Evolutionary conservation across 345 rosid genomes (phyloP).

Genomic region (Stellera chamaejasme): DNA sequence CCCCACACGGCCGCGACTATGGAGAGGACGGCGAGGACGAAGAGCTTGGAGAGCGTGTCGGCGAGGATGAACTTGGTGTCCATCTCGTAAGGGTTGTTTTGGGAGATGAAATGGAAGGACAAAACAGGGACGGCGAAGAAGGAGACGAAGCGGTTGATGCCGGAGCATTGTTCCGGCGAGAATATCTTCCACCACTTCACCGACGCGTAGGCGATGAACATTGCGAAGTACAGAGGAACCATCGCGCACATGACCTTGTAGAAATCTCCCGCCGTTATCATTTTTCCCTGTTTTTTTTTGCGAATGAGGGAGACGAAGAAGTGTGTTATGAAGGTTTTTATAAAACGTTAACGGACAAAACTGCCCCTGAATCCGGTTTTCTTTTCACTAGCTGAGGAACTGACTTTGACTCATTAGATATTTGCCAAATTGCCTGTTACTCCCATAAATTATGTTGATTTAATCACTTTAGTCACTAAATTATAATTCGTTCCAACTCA

Average conservation of each 20-base stretch:
- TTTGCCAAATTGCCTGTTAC: too few relatives aligned
- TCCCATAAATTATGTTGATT: too few relatives aligned
- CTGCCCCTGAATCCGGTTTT: slow-evolving; percentile 9
- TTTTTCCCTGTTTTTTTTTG: slow-evolving; percentile 11
- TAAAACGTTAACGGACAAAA: slow-evolving; percentile 20
- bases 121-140: slow-evolving; percentile 43
- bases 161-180: slow-evolving; percentile 42
- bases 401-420: too few relatives aligned
- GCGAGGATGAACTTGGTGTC: slow-evolving; percentile 40
- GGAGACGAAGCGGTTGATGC: slow-evolving; percentile 43
- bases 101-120: slow-evolving; percentile 46
- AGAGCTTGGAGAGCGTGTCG: slow-evolving; percentile 31
- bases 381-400: slow-evolving; percentile 15
- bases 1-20: slow-evolving; percentile 21
- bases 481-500: too few relatives aligned
- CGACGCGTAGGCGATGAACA: slow-evolving; percentile 38
- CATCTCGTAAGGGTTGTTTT: slow-evolving; percentile 43
- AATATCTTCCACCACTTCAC: slow-evolving; percentile 51
- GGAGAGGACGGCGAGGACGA: slow-evolving; percentile 23
- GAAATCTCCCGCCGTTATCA: slow-evolving; percentile 29
- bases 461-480: too few relatives aligned
- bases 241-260: slow-evolving; percentile 53
- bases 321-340: slow-evolving; percentile 13
- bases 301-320: slow-evolving; percentile 1
- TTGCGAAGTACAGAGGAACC: slow-evolving; percentile 34